A percentile compares a stretch with the other conserved stretches of the same genome.
phyloP scores from a whole-genome alignment of 441 rosid species.

The Bocquillonia castaneifolia region DNA sequence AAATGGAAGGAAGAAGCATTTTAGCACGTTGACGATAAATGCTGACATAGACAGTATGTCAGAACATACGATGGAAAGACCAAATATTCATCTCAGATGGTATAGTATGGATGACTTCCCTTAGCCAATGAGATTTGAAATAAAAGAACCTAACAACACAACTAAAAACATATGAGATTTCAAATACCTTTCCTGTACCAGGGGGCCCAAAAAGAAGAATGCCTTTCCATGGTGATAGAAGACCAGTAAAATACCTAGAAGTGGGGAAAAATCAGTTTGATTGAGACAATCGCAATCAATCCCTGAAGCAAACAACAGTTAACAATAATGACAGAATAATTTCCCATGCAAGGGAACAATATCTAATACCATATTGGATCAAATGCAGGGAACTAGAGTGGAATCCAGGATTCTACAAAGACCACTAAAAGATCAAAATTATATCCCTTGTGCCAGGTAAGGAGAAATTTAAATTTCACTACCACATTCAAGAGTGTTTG shows the following conservation, averaged over 20 bases:
- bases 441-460: no score
- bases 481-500: no score
- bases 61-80: neutral
- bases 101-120: neutral
- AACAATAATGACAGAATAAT: constrained; percentile 7
- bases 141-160: neutral
- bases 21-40: neutral
- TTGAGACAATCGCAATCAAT: constrained; percentile 1
- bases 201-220: constrained; percentile 98
- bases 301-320: neutral
- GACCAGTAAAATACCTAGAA: constrained; percentile 83
- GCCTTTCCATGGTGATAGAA: constrained; percentile 95
- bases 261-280: neutral
- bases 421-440: neutral
- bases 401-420: neutral
- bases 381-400: neutral
- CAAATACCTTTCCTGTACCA: constrained; percentile 88
- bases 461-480: no score
- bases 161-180: neutral
- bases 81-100: neutral
- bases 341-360: neutral
- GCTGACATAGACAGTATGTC: neutral
- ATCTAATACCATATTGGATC: neutral
- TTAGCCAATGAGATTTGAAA: neutral
- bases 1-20: neutral